Evolutionary conservation across 768 basidiomycete genomes (phyloP).

Genomic region (Hypsizygus marmoreus): DNA sequence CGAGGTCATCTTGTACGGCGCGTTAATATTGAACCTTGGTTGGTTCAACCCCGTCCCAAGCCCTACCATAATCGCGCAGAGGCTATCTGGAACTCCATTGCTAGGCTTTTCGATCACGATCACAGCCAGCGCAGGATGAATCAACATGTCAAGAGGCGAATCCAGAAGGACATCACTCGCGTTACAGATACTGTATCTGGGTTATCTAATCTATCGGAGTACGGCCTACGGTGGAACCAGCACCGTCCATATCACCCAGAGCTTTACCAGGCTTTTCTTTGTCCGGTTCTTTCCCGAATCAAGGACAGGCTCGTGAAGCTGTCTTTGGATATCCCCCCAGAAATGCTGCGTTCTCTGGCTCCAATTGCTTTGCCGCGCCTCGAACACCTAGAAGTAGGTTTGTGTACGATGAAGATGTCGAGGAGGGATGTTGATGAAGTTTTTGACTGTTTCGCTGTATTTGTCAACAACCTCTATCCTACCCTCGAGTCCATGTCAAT

Average conservation of each 20-base stretch:
- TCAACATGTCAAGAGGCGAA: constrained; percentile 33
- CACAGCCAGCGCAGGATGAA: constrained; percentile 32
- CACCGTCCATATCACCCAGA: constrained; percentile 33
- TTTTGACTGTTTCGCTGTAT: constrained; percentile 45
- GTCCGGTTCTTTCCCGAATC: constrained; percentile 35
- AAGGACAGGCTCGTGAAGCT: constrained; percentile 33
- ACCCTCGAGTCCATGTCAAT: constrained; percentile 40
- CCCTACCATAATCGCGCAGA: constrained; percentile 30
- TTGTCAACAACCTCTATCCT: constrained; percentile 42
- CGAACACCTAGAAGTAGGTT: constrained; percentile 33
- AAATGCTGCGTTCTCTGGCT: constrained; percentile 35
- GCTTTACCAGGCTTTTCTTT: constrained; percentile 38
- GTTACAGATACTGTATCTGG: constrained; percentile 33
- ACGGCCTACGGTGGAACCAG: constrained; percentile 43
- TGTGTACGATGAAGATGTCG: constrained; percentile 33
- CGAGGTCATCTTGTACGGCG: constrained; percentile 31
- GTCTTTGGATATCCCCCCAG: constrained; percentile 40
- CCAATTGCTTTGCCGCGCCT: constrained; percentile 35
- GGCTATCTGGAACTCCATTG: constrained; percentile 27
- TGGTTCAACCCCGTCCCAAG: constrained; percentile 34
- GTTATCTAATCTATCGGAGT: constrained; percentile 36
- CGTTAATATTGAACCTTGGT: constrained; percentile 43
- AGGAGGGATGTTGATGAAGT: constrained; percentile 31
- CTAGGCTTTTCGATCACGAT: constrained; percentile 29
- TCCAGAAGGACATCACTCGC: constrained; percentile 37